Evolutionary conservation across 2,329 filamentous ascomycete genomes (phyloP).

Genomic region (Penicillium sp.): DNA sequence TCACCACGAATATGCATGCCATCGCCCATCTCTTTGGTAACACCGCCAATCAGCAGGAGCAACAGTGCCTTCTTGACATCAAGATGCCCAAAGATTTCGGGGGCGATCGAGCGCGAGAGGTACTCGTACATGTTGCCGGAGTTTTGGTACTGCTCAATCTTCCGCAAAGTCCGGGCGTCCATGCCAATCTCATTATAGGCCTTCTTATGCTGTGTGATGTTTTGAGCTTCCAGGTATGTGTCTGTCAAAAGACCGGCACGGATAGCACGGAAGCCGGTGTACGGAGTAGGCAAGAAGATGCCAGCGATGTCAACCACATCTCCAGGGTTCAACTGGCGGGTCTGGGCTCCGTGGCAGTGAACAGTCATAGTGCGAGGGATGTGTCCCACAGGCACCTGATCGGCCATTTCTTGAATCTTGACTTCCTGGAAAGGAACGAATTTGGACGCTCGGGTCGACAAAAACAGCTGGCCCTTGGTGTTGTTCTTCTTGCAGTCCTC

Average conservation of each 20-base stretch:
- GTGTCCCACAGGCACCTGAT: conserved; percentile 96
- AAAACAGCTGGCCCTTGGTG: conserved; percentile 84
- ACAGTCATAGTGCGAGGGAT: conserved; percentile 89
- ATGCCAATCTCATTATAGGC: conserved; percentile 89
- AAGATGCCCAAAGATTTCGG: conserved; percentile 91
- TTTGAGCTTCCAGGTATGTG: conserved; percentile 91
- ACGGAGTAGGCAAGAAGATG: conserved; percentile 93
- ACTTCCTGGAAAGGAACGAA: conserved; percentile 97
- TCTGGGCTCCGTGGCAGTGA: conserved; percentile 79
- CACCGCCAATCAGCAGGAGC: conserved; percentile 90
- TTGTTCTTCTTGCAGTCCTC: conserved; percentile 86
- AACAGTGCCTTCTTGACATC: conserved; percentile 98
- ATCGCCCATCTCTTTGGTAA: conserved; percentile 93
- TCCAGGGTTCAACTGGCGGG: conserved; percentile 82
- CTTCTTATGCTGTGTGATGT: conserved; percentile 94
- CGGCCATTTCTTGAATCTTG: conserved; percentile 98
- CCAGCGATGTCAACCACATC: conserved; percentile 91
- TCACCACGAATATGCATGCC: conserved; percentile 99
- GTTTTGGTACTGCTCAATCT: conserved; percentile 78
- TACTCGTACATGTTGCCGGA: conserved; percentile 94
- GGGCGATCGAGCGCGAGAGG: conserved; percentile 89
- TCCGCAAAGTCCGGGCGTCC: conserved; percentile 69
- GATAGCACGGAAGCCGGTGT: conserved; percentile 98
- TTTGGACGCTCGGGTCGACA: conserved; percentile 93
- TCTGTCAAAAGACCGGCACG: conserved; percentile 93